Conservation (phyloP, 2,329 filamentous ascomycete species). For the Diaporthe capsici region DNA sequence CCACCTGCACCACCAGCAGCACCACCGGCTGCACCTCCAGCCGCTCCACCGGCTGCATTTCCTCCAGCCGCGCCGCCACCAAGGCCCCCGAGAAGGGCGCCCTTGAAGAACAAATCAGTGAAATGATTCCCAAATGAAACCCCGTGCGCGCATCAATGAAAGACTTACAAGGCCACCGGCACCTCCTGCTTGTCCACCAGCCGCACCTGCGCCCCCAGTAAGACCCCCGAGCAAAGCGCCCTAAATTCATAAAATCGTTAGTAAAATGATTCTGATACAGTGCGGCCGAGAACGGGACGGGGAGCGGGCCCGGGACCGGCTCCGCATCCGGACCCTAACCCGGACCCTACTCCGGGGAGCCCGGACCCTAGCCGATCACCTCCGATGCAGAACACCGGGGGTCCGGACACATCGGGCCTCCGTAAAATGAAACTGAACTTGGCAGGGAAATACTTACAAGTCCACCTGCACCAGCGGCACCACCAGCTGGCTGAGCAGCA, state of each 20-base stretch:
- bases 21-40: background rate
- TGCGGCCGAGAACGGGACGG: too few relatives aligned
- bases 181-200: background rate
- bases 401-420: too few relatives aligned
- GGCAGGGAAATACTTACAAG: background rate
- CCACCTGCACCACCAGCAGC: conserved; percentile 7
- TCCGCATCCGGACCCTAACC: too few relatives aligned
- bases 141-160: background rate
- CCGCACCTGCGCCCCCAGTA: conserved; percentile 3
- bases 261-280: too few relatives aligned
- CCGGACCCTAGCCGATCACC: too few relatives aligned
- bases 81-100: background rate
- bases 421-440: too few relatives aligned
- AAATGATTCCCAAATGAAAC: too few relatives aligned
- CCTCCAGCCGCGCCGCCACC: background rate
- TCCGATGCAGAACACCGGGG: too few relatives aligned
- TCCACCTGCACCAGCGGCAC: conserved; percentile 14
- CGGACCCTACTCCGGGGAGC: too few relatives aligned
- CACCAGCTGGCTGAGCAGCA: background rate
- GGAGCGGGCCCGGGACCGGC: too few relatives aligned
- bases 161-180: conserved; percentile 9
- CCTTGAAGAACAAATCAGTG: background rate
- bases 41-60: background rate
- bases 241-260: too few relatives aligned
- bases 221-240: background rate